Percentiles rank a stretch among this genome's conserved stretches.
These are phyloP conservation scores for Boletellus ananas DNA, from an alignment of 768 basidiomycete genomes.

Conservation along the genomic window DNA sequence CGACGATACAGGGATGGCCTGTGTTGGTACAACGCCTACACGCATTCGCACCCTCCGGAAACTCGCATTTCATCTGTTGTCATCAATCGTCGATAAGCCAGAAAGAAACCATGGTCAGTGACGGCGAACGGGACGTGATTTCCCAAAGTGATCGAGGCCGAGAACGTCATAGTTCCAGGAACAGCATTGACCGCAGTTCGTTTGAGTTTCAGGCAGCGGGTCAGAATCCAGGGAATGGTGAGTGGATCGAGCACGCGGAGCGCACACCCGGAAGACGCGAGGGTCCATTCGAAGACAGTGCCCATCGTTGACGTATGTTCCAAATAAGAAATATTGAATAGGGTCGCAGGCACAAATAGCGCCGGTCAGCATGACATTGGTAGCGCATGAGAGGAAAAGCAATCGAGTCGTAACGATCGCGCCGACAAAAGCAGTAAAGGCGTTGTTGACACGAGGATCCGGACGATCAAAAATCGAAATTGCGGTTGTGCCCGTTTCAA, in stretches of 20 bases:
- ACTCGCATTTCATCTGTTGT: constrained; percentile 81
- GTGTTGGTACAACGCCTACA: constrained; percentile 73
- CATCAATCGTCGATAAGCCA: constrained; percentile 9
- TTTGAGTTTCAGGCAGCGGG: constrained; percentile 2
- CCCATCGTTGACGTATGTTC: constrained; percentile 10
- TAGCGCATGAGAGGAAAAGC: neutral
- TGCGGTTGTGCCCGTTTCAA: constrained; percentile 18
- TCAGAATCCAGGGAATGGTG: constrained; percentile 5
- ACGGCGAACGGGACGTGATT: constrained; percentile 1
- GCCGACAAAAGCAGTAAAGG: constrained; percentile 4
- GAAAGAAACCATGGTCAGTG: constrained; percentile 10
- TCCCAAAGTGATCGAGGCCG: constrained; percentile 1
- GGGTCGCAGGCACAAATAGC: neutral
- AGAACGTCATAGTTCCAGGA: constrained; percentile 9
- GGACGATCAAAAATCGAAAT: constrained; percentile 24
- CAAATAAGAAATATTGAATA: constrained; percentile 9
- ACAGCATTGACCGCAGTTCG: constrained; percentile 2
- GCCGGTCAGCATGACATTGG: neutral
- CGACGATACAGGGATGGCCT: constrained; percentile 77
- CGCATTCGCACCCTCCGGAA: constrained; percentile 66
- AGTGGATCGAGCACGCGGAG: neutral
- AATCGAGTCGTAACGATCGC: neutral
- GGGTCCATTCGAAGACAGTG: constrained; percentile 3
- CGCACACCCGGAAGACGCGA: neutral
- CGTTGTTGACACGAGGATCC: constrained; percentile 24